Conservation (phyloP, 345 rosid genomes). For the Aquilaria malaccensis region DNA sequence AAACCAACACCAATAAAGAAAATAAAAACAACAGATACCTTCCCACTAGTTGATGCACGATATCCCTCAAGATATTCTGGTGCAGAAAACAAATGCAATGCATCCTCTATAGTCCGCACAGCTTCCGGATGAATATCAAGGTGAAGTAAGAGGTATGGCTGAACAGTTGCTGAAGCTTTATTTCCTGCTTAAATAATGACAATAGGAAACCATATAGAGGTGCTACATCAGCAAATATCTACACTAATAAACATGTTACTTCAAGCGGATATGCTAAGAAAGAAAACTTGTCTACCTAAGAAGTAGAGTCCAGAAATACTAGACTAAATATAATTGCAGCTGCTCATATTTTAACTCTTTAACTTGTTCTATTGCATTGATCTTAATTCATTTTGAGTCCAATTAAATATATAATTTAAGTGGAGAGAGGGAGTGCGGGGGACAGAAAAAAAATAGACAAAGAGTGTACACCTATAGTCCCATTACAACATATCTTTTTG, state of each 20-base stretch:
- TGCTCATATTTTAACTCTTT: too few species aligned
- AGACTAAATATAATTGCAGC: too few species aligned
- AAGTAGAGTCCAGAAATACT: too few species aligned
- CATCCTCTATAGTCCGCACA: constrained; percentile 70
- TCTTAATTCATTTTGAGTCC: too few species aligned
- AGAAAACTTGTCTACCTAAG: too few species aligned
- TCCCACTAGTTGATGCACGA: constrained; percentile 67
- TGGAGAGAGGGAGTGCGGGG: too few species aligned
- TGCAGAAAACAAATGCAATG: constrained; percentile 69
- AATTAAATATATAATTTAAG: too few species aligned
- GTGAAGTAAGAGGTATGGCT: constrained; percentile 82
- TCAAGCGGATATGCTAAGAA: too few species aligned
- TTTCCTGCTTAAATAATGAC: constrained; percentile 38
- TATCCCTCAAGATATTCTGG: constrained; percentile 89
- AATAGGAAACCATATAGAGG: neutral
- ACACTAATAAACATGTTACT: too few species aligned
- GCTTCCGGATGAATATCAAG: constrained; percentile 78
- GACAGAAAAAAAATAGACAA: too few species aligned
- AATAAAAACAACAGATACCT: constrained; percentile 38
- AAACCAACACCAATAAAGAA: neutral
- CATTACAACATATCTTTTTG: neutral
- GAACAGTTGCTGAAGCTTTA: constrained; percentile 76
- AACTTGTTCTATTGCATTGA: too few species aligned
- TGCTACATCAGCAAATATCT: neutral
- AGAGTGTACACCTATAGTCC: too few species aligned